Conservation (phyloP, 164 flowering plant genomes). For the Saururus chinensis region DNA sequence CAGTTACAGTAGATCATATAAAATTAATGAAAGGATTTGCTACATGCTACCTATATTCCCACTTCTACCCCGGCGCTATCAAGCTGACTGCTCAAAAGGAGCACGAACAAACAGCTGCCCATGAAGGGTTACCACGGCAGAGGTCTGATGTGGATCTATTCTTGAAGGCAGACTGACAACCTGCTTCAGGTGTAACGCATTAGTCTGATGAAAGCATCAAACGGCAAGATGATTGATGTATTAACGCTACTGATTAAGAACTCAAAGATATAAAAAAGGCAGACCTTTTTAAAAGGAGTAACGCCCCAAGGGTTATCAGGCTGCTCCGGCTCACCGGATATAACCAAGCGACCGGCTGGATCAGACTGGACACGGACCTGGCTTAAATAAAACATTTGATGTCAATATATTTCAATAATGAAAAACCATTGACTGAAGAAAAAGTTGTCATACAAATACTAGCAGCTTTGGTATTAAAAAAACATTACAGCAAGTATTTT, state of each 20-base stretch:
- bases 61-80: constrained; percentile 5
- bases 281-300: constrained; percentile 83
- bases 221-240: neutral
- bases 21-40: neutral
- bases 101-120: constrained; percentile 93
- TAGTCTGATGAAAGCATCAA: no score
- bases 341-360: constrained; percentile 86
- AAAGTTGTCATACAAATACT: neutral
- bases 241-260: neutral
- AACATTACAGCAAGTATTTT: no score
- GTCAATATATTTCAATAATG: no score
- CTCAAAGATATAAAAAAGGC: neutral
- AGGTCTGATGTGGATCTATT: constrained; percentile 93
- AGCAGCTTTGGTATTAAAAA: no score
- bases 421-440: neutral
- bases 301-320: constrained; percentile 94
- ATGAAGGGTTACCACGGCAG: constrained; percentile 90
- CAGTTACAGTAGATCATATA: neutral
- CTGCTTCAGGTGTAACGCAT: constrained; percentile 16
- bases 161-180: constrained; percentile 77
- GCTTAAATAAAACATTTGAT: neutral
- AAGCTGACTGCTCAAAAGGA: constrained; percentile 69
- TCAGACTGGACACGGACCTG: constrained; percentile 95
- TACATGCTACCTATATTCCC: neutral
- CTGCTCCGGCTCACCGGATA: constrained; percentile 84